Base-by-base conservation (phyloP, 164 flowering plant species). In the Hamamelis virginiana region DNA sequence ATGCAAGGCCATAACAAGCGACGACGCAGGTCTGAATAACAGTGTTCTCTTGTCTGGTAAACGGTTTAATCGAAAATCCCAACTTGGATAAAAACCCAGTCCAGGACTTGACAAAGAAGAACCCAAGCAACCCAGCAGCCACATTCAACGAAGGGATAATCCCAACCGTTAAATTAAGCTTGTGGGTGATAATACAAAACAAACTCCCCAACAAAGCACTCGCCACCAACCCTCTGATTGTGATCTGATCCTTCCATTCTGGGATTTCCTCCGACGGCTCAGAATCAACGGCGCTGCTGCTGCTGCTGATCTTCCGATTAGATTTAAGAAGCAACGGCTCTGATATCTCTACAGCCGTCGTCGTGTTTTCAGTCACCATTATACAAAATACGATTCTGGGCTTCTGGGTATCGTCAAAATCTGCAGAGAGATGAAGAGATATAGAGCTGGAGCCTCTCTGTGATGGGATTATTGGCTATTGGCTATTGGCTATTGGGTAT, bases 11-110 rank as follows among this genome's bases (percentile, higher is more conserved):
- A 65, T 92, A 90, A 69, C 97, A 92, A 69, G 97, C 94, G 53
- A 92, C 97, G 55, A 92, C 96, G 76, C 96, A 92, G 15, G 97
- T 92, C 85, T 92, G 97, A 46, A 92, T 90, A 21, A 92, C 94
- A 18, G 97, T 92, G 69, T 92, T 92, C 84, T 92, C 97, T 68
- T 92, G 97, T 14, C 80, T 70, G 18, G 97, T 90, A 60, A 92
- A 92, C 0, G 96, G 92, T 26, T 66, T 60, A 15, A 80, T 71
- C 1, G 76, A 68, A 33, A 87, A 74, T 16, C 97, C 97, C 3
- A 92, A 62, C 41, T 79, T 80, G 41, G 88, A 72, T 58, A 85
- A 60, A 58, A 90, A 78, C 0, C 80, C 77, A 0, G 96, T 87
- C 97, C 97, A 92, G 0, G 94, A 80, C 69, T 85, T 89, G 73